phyloP scores from a whole-genome alignment of 306 rosid genomes.

The Prunus armeniaca region DNA sequence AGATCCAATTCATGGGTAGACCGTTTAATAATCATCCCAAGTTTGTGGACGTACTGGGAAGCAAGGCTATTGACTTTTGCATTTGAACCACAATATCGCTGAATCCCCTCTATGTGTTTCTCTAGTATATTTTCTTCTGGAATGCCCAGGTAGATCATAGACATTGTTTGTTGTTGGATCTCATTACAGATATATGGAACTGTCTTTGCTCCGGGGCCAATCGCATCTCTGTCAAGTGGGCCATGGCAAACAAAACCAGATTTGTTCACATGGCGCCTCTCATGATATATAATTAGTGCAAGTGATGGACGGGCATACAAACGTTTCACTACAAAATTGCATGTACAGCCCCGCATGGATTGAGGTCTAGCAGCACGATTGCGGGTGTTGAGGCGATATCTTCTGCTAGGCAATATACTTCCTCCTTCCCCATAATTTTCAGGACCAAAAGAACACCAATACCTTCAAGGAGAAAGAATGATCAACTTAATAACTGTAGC shows the following conservation, averaged over 20 bases:
- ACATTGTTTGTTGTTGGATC: slow-evolving; percentile 96
- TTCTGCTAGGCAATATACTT: slow-evolving; percentile 80
- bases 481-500: slow-evolving; percentile 10
- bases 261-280: slow-evolving; percentile 80
- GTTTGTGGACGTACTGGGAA: slow-evolving; percentile 89
- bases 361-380: slow-evolving; percentile 99
- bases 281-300: slow-evolving; percentile 72
- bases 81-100: slow-evolving; percentile 79
- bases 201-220: slow-evolving; percentile 86
- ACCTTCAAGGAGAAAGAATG: slow-evolving; percentile 45
- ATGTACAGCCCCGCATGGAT: slow-evolving; percentile 93
- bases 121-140: slow-evolving; percentile 93
- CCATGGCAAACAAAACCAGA: slow-evolving; percentile 96
- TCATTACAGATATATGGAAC: slow-evolving; percentile 85
- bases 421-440: slow-evolving; percentile 98
- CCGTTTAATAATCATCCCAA: slow-evolving; percentile 90
- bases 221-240: slow-evolving; percentile 93
- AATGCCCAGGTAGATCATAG: slow-evolving; percentile 93
- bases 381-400: slow-evolving; percentile 89
- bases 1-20: slow-evolving; percentile 92
- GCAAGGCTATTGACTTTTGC: slow-evolving; percentile 79
- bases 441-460: slow-evolving; percentile 98
- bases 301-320: slow-evolving; percentile 84
- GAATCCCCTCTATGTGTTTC: slow-evolving; percentile 90
- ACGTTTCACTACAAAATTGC: slow-evolving; percentile 89